Conservation (phyloP, 2,329 filamentous ascomycete genomes). For the Cucurbitaria berberidis region DNA sequence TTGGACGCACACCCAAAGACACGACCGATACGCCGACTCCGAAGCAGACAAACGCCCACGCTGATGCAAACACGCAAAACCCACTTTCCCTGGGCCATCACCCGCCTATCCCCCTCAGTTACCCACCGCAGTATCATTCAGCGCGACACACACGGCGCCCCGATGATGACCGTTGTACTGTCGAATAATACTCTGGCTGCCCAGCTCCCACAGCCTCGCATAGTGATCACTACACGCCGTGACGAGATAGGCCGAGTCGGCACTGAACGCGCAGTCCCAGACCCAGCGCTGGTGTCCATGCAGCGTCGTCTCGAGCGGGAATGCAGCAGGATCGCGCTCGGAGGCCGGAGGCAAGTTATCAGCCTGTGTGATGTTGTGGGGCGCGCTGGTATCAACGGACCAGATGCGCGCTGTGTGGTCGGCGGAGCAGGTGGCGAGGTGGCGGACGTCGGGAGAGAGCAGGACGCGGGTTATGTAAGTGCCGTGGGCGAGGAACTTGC, state of each 20-base stretch:
- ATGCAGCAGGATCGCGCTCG: conserved; percentile 61
- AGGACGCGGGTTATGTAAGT: conserved; percentile 93
- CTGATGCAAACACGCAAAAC: neutral
- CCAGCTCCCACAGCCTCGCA: conserved; percentile 86
- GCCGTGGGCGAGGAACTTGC: conserved; percentile 87
- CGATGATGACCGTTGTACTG: conserved; percentile 96
- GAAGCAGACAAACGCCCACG: neutral
- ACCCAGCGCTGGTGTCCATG: conserved; percentile 95
- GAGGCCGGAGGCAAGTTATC: conserved; percentile 42
- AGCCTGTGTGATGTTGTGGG: conserved; percentile 42
- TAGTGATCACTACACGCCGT: conserved; percentile 95
- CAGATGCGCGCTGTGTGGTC: conserved; percentile 97
- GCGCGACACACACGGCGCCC: conserved; percentile 87
- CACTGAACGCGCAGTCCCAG: conserved; percentile 95
- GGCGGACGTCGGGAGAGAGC: conserved; percentile 90
- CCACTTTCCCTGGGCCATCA: neutral
- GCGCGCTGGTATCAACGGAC: conserved; percentile 71
- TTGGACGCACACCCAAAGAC: neutral
- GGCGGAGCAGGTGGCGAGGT: conserved; percentile 90
- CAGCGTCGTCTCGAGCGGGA: conserved; percentile 83
- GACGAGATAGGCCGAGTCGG: conserved; percentile 89
- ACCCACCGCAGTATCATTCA: conserved; percentile 72
- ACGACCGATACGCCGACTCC: neutral
- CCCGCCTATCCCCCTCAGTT: conserved; percentile 28
- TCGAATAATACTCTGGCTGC: conserved; percentile 84